phyloP scores from a whole-genome alignment of 352 stramenopile genomes.

The Phytophthora cactorum region DNA sequence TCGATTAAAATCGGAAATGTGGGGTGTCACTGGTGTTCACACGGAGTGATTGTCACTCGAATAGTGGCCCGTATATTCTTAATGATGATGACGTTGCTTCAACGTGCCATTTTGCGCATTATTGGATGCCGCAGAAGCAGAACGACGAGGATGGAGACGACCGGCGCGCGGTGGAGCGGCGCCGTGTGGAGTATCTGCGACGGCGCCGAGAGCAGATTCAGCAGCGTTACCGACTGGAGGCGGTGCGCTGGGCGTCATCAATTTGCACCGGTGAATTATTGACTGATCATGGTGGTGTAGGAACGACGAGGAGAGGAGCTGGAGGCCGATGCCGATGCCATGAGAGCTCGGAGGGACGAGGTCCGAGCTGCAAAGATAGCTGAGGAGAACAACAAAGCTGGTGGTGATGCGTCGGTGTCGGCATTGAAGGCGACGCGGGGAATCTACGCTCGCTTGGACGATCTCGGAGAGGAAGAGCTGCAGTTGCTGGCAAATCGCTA shows the following conservation, averaged over 20 bases:
- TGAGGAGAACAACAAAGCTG: conserved; percentile 7
- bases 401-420: not conserved
- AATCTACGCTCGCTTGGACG: conserved; percentile 60
- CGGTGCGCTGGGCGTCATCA: conserved; percentile 32
- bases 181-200: conserved; percentile 48
- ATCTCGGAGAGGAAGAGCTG: conserved; percentile 45
- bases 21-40: conserved; percentile 15
- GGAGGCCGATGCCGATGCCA: conserved; percentile 31
- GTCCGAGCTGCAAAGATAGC: conserved; percentile 13
- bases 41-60: conserved; percentile 23
- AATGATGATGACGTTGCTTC: conserved; percentile 1
- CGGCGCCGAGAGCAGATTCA: conserved; percentile 53
- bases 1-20: conserved; percentile 31
- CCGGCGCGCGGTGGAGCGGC: conserved; percentile 42
- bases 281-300: conserved; percentile 21
- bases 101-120: conserved; percentile 17
- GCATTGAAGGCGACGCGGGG: conserved; percentile 10
- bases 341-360: conserved; percentile 38
- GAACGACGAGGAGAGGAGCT: conserved; percentile 44
- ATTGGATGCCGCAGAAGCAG: conserved; percentile 12
- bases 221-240: conserved; percentile 64
- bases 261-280: not conserved
- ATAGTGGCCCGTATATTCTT: conserved; percentile 4
- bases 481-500: conserved; percentile 52
- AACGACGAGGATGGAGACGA: conserved; percentile 38